Evolutionary conservation across 2,329 filamentous ascomycete genomes (phyloP), one percentile per base, ranked within the genome.

Genomic region (Colletotrichum spinosum): DNA sequence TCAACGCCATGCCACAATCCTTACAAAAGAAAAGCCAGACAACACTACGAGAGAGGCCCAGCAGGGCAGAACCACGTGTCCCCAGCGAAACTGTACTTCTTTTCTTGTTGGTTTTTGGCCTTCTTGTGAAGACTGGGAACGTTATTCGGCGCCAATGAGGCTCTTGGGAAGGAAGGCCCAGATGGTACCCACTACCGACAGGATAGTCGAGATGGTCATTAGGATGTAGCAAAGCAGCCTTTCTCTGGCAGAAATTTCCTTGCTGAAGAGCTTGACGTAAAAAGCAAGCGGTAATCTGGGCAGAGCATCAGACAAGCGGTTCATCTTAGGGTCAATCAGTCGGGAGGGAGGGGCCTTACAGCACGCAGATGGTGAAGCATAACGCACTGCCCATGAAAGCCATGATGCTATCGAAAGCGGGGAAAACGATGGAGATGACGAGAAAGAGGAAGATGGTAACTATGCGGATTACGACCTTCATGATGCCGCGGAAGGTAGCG

Each of bases 341-440:
- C 13, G 42, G 12, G 13, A 42, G 15, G 6, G 11, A 49, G 25
- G 35, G 51, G 13, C 78, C 82, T 74, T 72, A 83, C 77, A 97
- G 94, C 69, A 98, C 90, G 78, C 95, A 98, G 69, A 98, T 97
- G 15, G 92, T 93, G 72, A 97, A 97, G 79, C 95, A 97, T 13
- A 97, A 85, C 4, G 94, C 91, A 44, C 92, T 93, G 11, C 96
- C 95, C 80, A 98, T 89, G 67, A 97, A 90, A 4, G 92, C 92
- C 90, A 97, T 97, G 73, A 97, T 94, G 56, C 90, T 90, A 75
- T 97, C 94, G 73, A 97, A 97, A 0, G 88, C 87, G 0, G 94
- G 94, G 73, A 88, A 87, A 2, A 84, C 66, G 52, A 88, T 83
- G 7, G 94, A 89, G 65, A 97, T 91, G 53, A 87, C 74, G 38